Evolutionary conservation across 495 filamentous ascomycete genomes (phyloP).

Genomic region (Glonium stellatum): DNA sequence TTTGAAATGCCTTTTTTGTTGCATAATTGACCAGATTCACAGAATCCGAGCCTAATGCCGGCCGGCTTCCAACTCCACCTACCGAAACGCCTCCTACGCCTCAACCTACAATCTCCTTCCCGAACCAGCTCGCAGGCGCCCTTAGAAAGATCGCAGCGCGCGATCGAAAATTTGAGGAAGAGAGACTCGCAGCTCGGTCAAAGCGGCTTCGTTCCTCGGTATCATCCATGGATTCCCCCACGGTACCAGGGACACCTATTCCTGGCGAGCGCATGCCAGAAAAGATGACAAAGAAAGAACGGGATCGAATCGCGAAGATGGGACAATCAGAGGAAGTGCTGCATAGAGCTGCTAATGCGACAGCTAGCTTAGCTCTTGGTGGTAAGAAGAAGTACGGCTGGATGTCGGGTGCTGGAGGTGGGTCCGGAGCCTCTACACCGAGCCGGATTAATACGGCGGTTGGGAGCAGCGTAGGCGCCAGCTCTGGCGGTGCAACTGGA

Average conservation of each 20-base stretch:
- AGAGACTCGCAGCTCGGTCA: conserved; percentile 38
- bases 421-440: conserved; percentile 29
- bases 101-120: conserved; percentile 26
- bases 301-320: conserved; percentile 48
- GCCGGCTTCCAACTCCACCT: conserved; percentile 19
- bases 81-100: conserved; percentile 28
- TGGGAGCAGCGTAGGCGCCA: conserved; percentile 11
- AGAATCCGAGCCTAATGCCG: conserved; percentile 12
- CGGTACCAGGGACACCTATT: conserved; percentile 41
- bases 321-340: conserved; percentile 36
- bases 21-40: neutral
- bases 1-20: neutral
- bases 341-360: conserved; percentile 32
- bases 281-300: conserved; percentile 50
- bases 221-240: conserved; percentile 34
- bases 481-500: conserved; percentile 15
- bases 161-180: conserved; percentile 44
- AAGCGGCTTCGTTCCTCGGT: conserved; percentile 37
- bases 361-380: conserved; percentile 34
- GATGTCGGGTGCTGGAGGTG: conserved; percentile 30
- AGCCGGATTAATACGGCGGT: conserved; percentile 25
- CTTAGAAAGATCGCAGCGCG: conserved; percentile 24
- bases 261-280: conserved; percentile 11
- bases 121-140: conserved; percentile 19
- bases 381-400: conserved; percentile 33